Percentiles rank a stretch among this genome's conserved stretches.
Evolutionary conservation across 345 rosid species (phyloP).

Genomic region (Viola odorata): DNA sequence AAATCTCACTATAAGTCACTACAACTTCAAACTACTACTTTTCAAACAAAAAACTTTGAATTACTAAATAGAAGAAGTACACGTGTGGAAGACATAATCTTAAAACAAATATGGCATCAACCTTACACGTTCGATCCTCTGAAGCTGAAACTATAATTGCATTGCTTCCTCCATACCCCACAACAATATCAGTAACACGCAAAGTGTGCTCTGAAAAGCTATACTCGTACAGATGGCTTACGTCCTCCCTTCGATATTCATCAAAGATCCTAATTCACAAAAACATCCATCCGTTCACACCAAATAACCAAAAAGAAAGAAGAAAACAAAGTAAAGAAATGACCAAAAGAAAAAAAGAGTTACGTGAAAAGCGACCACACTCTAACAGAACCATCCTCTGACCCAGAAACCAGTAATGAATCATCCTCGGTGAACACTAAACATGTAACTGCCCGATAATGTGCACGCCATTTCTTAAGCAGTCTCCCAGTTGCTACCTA

Average conservation of each 20-base stretch:
- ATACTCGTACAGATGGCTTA: slow-evolving; percentile 48
- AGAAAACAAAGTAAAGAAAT: neutral
- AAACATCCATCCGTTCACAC: neutral
- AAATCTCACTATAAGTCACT: too few relatives aligned
- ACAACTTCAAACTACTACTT: too few relatives aligned
- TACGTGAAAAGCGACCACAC: slow-evolving; percentile 82
- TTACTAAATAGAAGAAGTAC: too few relatives aligned
- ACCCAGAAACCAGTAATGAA: slow-evolving; percentile 72
- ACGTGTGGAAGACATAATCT: too few relatives aligned
- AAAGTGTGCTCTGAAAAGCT: slow-evolving; percentile 52
- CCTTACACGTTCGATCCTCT: slow-evolving; percentile 85
- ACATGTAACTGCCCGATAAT: slow-evolving; percentile 64
- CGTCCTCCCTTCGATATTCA: slow-evolving; percentile 45
- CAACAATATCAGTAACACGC: slow-evolving; percentile 55
- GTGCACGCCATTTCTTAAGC: slow-evolving; percentile 82
- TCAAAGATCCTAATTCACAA: slow-evolving; percentile 57
- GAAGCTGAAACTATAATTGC: slow-evolving; percentile 77
- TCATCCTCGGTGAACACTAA: slow-evolving; percentile 70
- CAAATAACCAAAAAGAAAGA: neutral
- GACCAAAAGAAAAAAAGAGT: neutral
- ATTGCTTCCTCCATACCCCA: slow-evolving; percentile 66
- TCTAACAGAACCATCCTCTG: slow-evolving; percentile 70
- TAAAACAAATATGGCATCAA: slow-evolving; percentile 12
- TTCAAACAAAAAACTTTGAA: too few relatives aligned
- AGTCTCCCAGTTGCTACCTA: slow-evolving; percentile 75